phyloP scores from a whole-genome alignment of 331 rosid genomes.

The Arachis monticola region DNA sequence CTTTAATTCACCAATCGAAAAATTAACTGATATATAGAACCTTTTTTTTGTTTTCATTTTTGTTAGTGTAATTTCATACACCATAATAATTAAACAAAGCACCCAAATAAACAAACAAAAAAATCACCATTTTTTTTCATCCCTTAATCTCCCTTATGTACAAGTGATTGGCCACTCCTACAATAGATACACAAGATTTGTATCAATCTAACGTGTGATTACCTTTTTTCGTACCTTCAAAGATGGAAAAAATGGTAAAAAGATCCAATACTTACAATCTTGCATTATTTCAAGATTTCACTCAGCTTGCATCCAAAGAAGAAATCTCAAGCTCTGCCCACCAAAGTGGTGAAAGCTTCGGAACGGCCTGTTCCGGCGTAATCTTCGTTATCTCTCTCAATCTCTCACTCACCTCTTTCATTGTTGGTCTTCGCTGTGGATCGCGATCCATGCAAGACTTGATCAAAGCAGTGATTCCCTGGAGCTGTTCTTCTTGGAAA shows the following conservation, averaged over 20 bases:
- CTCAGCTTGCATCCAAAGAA: constrained; percentile 63
- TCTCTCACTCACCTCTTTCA: constrained; percentile 61
- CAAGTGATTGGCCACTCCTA: constrained; percentile 49
- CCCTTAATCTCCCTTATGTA: constrained; percentile 53
- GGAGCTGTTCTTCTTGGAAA: constrained; percentile 63
- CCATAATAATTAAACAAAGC: constrained; percentile 33
- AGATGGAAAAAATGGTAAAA: constrained; percentile 28
- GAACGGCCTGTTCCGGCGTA: constrained; percentile 77
- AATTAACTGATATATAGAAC: constrained; percentile 30
- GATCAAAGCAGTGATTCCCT: constrained; percentile 58
- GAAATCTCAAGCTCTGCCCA: constrained; percentile 98
- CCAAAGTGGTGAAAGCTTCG: constrained; percentile 94
- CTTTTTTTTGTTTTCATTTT: neutral
- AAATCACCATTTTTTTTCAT: constrained; percentile 22
- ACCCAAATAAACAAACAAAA: constrained; percentile 12
- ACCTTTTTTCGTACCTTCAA: constrained; percentile 33
- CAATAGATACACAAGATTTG: constrained; percentile 41
- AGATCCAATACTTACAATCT: constrained; percentile 43
- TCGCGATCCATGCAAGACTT: constrained; percentile 62
- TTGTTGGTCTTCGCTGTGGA: constrained; percentile 59
- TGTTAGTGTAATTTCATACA: constrained; percentile 35
- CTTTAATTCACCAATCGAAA: constrained; percentile 34
- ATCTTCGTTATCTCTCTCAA: constrained; percentile 77
- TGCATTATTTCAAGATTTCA: neutral
- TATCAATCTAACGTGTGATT: constrained; percentile 43